Evolutionary conservation across 1,284 basidiomycete species (phyloP).

Genomic region (Malassezia japonica): DNA sequence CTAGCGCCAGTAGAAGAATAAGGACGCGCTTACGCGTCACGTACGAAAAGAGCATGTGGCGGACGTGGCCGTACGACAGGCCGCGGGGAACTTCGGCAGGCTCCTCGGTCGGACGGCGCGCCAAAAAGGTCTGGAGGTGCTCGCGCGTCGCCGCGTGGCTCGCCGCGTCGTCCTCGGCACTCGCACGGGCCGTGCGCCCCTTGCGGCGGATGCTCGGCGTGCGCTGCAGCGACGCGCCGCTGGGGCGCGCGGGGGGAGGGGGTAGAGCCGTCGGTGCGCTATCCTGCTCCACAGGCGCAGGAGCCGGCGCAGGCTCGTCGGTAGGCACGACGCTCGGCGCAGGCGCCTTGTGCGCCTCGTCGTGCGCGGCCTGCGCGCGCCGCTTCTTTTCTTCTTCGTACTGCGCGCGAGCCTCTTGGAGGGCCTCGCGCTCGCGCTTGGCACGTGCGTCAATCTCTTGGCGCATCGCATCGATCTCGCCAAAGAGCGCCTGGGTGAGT

Average conservation of each 20-base stretch:
- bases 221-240: slow-evolving; percentile 7
- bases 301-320: too few relatives aligned
- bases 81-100: neutral
- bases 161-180: neutral
- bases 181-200: neutral
- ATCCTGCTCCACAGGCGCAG: too few relatives aligned
- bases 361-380: neutral
- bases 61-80: neutral
- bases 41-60: neutral
- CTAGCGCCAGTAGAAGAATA: too few relatives aligned
- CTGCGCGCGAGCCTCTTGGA: slow-evolving; percentile 16
- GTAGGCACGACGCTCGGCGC: too few relatives aligned
- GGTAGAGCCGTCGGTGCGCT: too few relatives aligned
- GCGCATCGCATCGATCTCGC: slow-evolving; percentile 24
- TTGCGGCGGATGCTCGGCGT: slow-evolving; percentile 4
- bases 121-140: neutral
- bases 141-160: neutral
- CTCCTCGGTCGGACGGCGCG: neutral
- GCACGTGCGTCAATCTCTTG: slow-evolving; percentile 12
- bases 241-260: too few relatives aligned
- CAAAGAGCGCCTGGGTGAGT: neutral
- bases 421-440: slow-evolving; percentile 20
- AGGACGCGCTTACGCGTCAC: too few relatives aligned
- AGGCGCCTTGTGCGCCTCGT: too few relatives aligned
- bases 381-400: slow-evolving; percentile 26